Conservation (phyloP, 495 filamentous ascomycete genomes). For the Trichoderma erinaceum region DNA sequence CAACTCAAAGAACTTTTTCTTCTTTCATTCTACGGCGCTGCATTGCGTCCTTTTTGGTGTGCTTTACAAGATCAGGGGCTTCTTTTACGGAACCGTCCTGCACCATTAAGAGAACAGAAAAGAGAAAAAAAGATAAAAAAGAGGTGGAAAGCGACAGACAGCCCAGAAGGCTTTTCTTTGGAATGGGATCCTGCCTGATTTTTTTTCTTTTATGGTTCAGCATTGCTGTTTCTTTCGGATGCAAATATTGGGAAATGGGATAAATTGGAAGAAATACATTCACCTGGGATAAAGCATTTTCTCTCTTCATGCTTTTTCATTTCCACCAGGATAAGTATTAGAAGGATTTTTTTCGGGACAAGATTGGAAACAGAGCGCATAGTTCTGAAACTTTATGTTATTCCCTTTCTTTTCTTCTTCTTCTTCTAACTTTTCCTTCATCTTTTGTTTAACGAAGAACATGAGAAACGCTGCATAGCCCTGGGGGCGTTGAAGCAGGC, state of each 20-base stretch:
- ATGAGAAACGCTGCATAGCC: constrained; percentile 4
- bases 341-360: not conserved
- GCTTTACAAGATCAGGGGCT: not conserved
- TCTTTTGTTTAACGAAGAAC: constrained; percentile 15
- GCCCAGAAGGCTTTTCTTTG: not conserved
- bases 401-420: constrained; percentile 21
- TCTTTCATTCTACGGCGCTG: not conserved
- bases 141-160: constrained; percentile 9
- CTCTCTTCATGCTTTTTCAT: not conserved
- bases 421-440: constrained; percentile 21
- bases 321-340: not conserved
- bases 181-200: constrained; percentile 12
- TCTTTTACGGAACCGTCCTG: not conserved
- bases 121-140: not conserved
- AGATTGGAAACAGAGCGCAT: not conserved
- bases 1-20: not conserved
- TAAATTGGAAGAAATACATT: constrained; percentile 21
- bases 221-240: constrained; percentile 21
- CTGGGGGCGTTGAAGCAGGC: not conserved
- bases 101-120: not conserved
- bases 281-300: constrained; percentile 18
- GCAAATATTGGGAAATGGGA: not conserved
- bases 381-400: constrained; percentile 17
- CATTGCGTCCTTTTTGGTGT: not conserved
- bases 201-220: constrained; percentile 33